Base-by-base conservation (phyloP, 371 early-diverging fungal genomes). In the Funneliformis caledonium region DNA sequence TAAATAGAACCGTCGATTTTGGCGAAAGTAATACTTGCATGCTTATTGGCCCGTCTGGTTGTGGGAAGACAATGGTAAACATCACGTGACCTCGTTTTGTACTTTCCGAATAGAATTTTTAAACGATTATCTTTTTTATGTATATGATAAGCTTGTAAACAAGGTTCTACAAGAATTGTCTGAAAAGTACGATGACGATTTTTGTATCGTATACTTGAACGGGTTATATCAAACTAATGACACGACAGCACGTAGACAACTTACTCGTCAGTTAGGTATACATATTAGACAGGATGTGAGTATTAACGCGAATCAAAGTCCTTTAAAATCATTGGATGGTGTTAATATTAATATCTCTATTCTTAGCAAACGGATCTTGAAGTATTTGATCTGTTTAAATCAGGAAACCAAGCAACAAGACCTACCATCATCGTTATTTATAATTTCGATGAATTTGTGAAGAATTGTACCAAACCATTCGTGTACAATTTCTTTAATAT, bases 401-500 rank as follows among this genome's bases (percentile, higher is more conserved):
- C 92, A 19, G 85, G 95, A n/a, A 88, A 90, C 73, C 81, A 86
- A 33, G 91, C 91, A 26, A 88, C 88, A 7, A 88, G 84, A 65
- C 85, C 87, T 0, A 90, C 89, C 2, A 81, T 89, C 45, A 94
- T 95, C 0, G 87, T 97, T 22, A 83, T 98, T 33, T 94, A 98
- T 83, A 87, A 96, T 16, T 84, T 98, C 59, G 97, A 98, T 52
- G 96, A 96, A 81, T 94, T 98, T 81, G 97, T 96, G 82, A 83
- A 92, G 70, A 97, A 97, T 73, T 91, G 95, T 7, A 95, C 95
- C 80, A 97, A 98, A 84, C 88, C 94, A 0, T 86, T 98, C 16
- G 87, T 98, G 8, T 97, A 98, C 83, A 97, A 96, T 80, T 85
- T 98, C 59, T 96, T 98, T 86, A 98, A 97, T 83, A 88, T 94